Evolutionary conservation across 1,139 yeast species (phyloP).

Genomic region (Geotrichum candidum): DNA sequence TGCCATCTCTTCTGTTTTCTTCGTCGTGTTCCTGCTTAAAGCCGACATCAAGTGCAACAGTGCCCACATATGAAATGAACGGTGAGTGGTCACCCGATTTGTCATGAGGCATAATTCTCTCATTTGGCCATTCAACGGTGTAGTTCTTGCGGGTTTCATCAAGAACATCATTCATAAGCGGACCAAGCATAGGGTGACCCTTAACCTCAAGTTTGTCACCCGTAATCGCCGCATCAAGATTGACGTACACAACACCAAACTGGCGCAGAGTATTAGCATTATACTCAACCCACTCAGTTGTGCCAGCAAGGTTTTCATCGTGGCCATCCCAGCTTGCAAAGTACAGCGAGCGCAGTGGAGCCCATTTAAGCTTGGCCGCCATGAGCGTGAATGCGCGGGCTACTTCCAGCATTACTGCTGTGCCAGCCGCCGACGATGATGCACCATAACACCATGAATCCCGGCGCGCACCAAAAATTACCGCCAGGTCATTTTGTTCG

Average conservation of each 20-base stretch:
- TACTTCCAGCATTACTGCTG: slow-evolving; percentile 64
- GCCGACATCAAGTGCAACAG: slow-evolving; percentile 61
- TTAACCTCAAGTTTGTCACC: slow-evolving; percentile 55
- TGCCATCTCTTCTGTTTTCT: slow-evolving; percentile 31
- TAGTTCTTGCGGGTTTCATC: slow-evolving; percentile 32
- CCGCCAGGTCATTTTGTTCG: slow-evolving; percentile 69
- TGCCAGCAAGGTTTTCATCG: slow-evolving; percentile 77
- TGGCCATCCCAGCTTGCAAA: slow-evolving; percentile 86
- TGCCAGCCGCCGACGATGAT: slow-evolving; percentile 66
- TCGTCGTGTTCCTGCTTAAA: slow-evolving; percentile 46
- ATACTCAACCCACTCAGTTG: slow-evolving; percentile 70
- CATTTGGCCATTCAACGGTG: slow-evolving; percentile 23
- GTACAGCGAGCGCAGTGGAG: slow-evolving; percentile 73
- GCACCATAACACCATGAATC: slow-evolving; percentile 79
- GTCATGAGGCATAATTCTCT: slow-evolving; percentile 18
- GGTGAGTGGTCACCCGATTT: slow-evolving; percentile 59
- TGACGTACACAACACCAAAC: slow-evolving; percentile 69
- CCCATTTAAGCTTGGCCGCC: slow-evolving; percentile 65
- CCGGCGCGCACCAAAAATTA: slow-evolving; percentile 78
- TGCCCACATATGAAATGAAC: slow-evolving; percentile 55
- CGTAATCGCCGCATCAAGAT: slow-evolving; percentile 66
- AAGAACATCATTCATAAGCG: slow-evolving; percentile 41
- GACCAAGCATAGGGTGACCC: slow-evolving; percentile 61
- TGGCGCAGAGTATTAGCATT: slow-evolving; percentile 48
- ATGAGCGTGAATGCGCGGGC: slow-evolving; percentile 65